Base-by-base conservation (phyloP, 202 grass and related monocot genomes). In the Musa balbisiana region DNA sequence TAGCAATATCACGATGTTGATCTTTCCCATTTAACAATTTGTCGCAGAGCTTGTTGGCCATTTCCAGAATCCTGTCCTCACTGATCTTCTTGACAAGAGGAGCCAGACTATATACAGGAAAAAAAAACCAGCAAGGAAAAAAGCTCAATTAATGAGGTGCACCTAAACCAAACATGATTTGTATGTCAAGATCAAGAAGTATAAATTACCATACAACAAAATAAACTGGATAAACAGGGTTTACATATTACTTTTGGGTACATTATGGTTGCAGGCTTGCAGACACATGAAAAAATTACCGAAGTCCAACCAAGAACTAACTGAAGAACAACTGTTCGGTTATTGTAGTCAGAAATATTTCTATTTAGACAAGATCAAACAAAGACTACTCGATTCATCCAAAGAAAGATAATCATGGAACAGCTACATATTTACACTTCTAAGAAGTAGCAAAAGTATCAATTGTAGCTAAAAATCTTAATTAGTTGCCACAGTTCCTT, bases 21-120 rank as follows among this genome's bases (percentile, higher is more conserved):
- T 99, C 95, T 85, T 94, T 99, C 21, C 95, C 95, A 67, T 92
- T 88, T 22, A 99, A 82, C 82, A 99, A 83, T 76, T 99, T 99
- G 79, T 92, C 89, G 78, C 86, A 94, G 73, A 99, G 91, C 83
- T 92, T 99, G 69, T 88, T 88, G 33, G 86, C 84, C 95, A 99
- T 99, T 53, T 99, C 91, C 74, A 94, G 76, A 66, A 94, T 88
- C 80, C 83, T 99, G 16, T 94, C 95, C 80, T 99, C 91, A n/a
- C 79, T 80, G 75, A 94, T 87, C 77, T 94, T 99, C 85, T 92
- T 99, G 51, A 94, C 89, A 62, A 99, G 95, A 73, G 95, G 95
- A 83, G 83, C 87, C 87, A 99, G 86, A 80, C 95, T 94, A 24
- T 17, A 79, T 50, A 12, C 29, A 69, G 26, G 62, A 58, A 13